Percentiles rank a stretch among this genome's conserved stretches.
These are phyloP conservation scores for Alternaria hordeiaustralica DNA, from an alignment of 2,329 filamentous ascomycete species.

Conservation along the genomic window DNA sequence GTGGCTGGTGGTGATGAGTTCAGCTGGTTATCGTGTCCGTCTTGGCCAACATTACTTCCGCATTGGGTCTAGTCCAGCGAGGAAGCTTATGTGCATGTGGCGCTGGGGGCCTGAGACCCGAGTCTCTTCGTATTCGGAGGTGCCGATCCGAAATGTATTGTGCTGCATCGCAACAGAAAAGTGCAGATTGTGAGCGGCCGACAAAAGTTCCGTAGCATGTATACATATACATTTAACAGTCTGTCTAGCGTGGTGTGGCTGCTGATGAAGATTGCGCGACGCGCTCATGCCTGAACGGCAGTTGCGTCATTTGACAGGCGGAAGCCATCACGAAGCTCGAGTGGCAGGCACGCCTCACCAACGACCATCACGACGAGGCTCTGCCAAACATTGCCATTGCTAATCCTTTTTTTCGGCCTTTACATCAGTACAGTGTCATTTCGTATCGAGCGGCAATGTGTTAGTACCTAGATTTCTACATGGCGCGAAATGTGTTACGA, in stretches of 20 bases:
- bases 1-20: neutral
- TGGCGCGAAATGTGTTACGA: no score
- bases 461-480: no score
- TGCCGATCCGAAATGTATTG: neutral
- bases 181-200: neutral
- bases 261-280: neutral
- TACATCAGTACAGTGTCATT: no score
- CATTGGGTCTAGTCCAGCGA: constrained; percentile 8
- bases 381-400: no score
- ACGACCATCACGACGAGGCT: neutral
- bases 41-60: constrained; percentile 26
- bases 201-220: neutral
- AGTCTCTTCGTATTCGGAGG: neutral
- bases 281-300: neutral
- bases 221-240: neutral
- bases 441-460: no score
- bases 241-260: neutral
- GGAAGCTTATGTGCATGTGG: neutral
- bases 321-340: neutral
- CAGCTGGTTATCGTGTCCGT: neutral
- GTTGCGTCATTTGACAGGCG: neutral
- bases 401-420: no score
- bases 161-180: neutral
- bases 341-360: neutral
- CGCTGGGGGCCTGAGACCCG: neutral